A percentile compares a stretch with the other conserved stretches of the same genome.
phyloP scores from a whole-genome alignment of 2,329 filamentous ascomycete species.

The Thielaviopsis euricoi region DNA sequence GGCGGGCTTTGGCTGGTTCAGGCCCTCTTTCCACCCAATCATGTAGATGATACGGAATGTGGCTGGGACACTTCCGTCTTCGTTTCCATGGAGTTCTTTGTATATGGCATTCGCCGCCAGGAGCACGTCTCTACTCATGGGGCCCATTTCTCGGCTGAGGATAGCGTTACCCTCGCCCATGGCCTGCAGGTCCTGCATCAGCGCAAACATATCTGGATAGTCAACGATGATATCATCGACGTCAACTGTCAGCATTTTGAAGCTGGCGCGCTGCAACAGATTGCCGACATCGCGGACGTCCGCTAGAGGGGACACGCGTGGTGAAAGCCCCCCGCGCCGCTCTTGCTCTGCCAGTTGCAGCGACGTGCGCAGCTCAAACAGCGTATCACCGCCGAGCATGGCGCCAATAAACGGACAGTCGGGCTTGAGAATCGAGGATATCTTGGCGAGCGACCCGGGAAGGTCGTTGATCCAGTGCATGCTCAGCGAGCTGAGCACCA shows the following conservation, averaged over 20 bases:
- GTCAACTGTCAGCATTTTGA: constrained; percentile 91
- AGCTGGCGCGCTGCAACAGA: constrained; percentile 69
- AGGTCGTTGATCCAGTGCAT: constrained; percentile 98
- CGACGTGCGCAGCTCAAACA: constrained; percentile 85
- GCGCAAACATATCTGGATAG: constrained; percentile 72
- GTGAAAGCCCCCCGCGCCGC: constrained; percentile 75
- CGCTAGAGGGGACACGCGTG: constrained; percentile 78
- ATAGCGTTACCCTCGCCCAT: constrained; percentile 95
- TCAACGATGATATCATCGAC: constrained; percentile 95
- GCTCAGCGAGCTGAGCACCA: constrained; percentile 75
- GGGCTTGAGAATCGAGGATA: constrained; percentile 76
- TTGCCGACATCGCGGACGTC: constrained; percentile 87
- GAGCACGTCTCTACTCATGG: constrained; percentile 66
- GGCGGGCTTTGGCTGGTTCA: constrained; percentile 63
- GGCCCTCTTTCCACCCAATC: constrained; percentile 92
- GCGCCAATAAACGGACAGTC: constrained; percentile 85
- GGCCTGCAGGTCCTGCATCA: constrained; percentile 87
- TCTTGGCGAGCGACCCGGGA: constrained; percentile 65
- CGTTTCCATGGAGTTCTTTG: constrained; percentile 67
- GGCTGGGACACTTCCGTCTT: constrained; percentile 61
- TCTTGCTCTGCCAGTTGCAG: constrained; percentile 87
- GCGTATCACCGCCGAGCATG: constrained; percentile 89
- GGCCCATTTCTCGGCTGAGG: constrained; percentile 63
- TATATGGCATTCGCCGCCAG: constrained; percentile 84
- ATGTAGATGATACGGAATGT: constrained; percentile 95